These are phyloP conservation scores for Diaporthe amygdali DNA, from an alignment of 2,329 filamentous ascomycete genomes.

Conservation along the genomic window DNA sequence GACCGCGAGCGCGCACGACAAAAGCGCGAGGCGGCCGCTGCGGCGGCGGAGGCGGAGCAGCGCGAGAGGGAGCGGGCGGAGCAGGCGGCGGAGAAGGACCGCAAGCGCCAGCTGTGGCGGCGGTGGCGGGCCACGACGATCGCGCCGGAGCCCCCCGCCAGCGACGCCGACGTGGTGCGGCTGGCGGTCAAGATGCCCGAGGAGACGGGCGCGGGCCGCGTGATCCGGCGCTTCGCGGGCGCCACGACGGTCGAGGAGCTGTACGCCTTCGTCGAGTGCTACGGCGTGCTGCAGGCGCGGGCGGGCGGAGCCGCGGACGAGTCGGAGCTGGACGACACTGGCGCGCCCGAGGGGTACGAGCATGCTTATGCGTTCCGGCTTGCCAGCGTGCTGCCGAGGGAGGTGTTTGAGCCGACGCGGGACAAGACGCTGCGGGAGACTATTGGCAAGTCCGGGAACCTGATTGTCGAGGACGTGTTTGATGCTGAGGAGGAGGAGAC, in stretches of 20 bases:
- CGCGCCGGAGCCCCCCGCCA: constrained; percentile 68
- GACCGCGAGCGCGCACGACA: constrained; percentile 85
- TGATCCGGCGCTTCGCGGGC: constrained; percentile 76
- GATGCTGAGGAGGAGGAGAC: constrained; percentile 27
- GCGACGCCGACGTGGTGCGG: constrained; percentile 73
- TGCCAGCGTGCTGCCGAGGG: constrained; percentile 83
- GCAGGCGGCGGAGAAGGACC: constrained; percentile 57
- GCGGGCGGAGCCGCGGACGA: constrained; percentile 26
- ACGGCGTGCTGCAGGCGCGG: constrained; percentile 63
- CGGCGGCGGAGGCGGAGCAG: constrained; percentile 70
- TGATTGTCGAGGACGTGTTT: constrained; percentile 77
- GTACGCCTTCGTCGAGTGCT: constrained; percentile 96
- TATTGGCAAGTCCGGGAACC: constrained; percentile 82
- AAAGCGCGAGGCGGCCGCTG: constrained; percentile 76
- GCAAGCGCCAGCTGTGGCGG: constrained; percentile 71
- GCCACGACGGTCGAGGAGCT: constrained; percentile 82
- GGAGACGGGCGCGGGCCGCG: constrained; percentile 67
- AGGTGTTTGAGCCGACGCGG: constrained; percentile 74
- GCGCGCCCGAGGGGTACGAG: constrained; percentile 70
- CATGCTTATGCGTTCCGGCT: constrained; percentile 88
- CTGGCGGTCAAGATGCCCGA: constrained; percentile 69
- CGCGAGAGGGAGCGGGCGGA: constrained; percentile 65
- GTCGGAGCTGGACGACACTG: constrained; percentile 38
- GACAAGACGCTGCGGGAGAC: constrained; percentile 71
- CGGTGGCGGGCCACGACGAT: constrained; percentile 77